Evolutionary conservation across 108 stramenopile species (phyloP).

Genomic region (Nannochloropsis granulata): DNA sequence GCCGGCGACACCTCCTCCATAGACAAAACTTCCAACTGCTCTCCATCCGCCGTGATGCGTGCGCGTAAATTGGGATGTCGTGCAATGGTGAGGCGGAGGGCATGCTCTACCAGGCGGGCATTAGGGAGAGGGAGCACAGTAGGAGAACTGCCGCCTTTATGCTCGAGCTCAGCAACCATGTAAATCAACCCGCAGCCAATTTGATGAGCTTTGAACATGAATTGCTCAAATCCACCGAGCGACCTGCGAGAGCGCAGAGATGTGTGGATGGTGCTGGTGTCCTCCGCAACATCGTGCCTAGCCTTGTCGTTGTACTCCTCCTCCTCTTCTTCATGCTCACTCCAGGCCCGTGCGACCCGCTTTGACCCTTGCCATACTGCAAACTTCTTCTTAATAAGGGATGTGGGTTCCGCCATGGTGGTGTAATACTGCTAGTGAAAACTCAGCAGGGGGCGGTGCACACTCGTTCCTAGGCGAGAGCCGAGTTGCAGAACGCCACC

Average conservation of each 20-base stretch:
- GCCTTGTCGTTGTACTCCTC: too few relatives aligned
- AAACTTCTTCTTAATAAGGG: too few relatives aligned
- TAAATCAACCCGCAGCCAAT: background rate
- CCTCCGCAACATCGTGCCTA: too few relatives aligned
- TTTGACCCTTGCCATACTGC: too few relatives aligned
- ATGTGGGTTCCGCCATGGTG: too few relatives aligned
- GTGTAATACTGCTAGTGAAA: too few relatives aligned
- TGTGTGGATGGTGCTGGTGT: too few relatives aligned
- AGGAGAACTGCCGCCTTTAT: background rate
- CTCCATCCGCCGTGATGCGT: background rate
- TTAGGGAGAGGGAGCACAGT: background rate
- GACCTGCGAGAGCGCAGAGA: background rate
- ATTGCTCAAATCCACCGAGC: background rate
- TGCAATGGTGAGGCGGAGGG: background rate
- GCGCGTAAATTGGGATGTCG: background rate
- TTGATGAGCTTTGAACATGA: background rate
- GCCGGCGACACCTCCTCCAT: background rate
- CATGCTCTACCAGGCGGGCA: background rate
- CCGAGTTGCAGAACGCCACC: too few relatives aligned
- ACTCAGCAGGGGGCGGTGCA: too few relatives aligned
- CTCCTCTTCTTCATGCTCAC: too few relatives aligned
- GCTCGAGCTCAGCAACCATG: background rate
- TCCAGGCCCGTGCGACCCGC: too few relatives aligned
- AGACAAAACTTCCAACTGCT: background rate
- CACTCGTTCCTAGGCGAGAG: too few relatives aligned